phyloP scores from a whole-genome alignment of 176 grass and related monocot species.

The Thinopyrum elongatum region DNA sequence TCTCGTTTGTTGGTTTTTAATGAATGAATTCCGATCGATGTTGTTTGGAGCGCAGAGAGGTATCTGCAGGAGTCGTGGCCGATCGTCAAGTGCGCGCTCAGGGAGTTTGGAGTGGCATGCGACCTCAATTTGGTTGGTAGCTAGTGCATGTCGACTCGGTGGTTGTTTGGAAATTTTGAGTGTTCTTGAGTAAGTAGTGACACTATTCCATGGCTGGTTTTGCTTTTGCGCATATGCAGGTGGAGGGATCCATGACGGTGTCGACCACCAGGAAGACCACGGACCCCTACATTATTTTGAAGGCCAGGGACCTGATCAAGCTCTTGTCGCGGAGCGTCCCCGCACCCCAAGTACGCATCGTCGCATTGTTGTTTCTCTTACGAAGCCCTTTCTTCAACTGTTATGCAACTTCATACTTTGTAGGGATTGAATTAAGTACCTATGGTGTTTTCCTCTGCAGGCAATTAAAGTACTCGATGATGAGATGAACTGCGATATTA shows the following conservation, averaged over 20 bases:
- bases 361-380: neutral
- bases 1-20: too few species aligned
- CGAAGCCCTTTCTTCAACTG: neutral
- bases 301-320: too few species aligned
- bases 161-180: neutral
- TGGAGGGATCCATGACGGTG: slow-evolving; percentile 17
- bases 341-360: slow-evolving; percentile 62
- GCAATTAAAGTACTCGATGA: slow-evolving; percentile 92
- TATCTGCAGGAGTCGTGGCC: slow-evolving; percentile 93
- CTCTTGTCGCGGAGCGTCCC: too few species aligned
- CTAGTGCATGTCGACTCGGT: neutral
- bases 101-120: slow-evolving; percentile 66
- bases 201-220: neutral
- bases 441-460: slow-evolving; percentile 32
- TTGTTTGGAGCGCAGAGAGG: slow-evolving; percentile 55
- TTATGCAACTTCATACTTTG: neutral
- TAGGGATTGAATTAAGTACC: neutral
- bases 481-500: slow-evolving; percentile 93
- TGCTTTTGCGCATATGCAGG: slow-evolving; percentile 35
- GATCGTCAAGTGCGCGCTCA: slow-evolving; percentile 69
- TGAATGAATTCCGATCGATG: neutral
- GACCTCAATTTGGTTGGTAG: slow-evolving; percentile 81
- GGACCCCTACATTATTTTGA: slow-evolving; percentile 15
- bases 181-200: neutral
- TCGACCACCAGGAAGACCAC: neutral